Evolutionary conservation across 1,139 yeast species (phyloP).

Genomic region (Magnusiomyces tetraspermus): DNA sequence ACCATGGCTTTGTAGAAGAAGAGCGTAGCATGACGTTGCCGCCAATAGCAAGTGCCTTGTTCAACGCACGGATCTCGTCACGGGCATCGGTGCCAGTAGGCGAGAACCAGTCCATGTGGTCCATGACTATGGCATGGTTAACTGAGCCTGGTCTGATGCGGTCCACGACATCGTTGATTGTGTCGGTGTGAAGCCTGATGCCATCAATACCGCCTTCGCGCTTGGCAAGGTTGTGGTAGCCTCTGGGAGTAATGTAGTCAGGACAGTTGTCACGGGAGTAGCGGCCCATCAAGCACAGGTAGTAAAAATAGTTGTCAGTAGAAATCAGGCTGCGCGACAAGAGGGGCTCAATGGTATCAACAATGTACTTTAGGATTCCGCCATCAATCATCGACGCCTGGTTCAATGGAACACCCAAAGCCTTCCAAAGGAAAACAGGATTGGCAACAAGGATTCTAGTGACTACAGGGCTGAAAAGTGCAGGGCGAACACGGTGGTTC

Average conservation of each 20-base stretch:
- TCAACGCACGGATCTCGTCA: slow-evolving; percentile 56
- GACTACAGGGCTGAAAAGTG: slow-evolving; percentile 59
- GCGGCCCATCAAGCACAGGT: slow-evolving; percentile 52
- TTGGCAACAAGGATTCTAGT: slow-evolving; percentile 37
- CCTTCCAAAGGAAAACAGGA: slow-evolving; percentile 63
- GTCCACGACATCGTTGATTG: slow-evolving; percentile 63
- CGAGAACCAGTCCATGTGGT: slow-evolving; percentile 87
- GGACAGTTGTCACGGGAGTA: slow-evolving; percentile 44
- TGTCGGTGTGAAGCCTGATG: slow-evolving; percentile 71
- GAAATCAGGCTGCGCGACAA: slow-evolving; percentile 54
- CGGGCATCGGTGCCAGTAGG: slow-evolving; percentile 55
- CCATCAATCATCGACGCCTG: slow-evolving; percentile 79
- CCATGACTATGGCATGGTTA: slow-evolving; percentile 77
- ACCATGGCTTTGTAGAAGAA: slow-evolving; percentile 71
- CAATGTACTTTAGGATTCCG: slow-evolving; percentile 52
- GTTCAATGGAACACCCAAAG: slow-evolving; percentile 76
- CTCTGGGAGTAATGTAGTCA: slow-evolving; percentile 55
- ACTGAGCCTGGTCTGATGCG: slow-evolving; percentile 53
- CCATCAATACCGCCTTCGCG: slow-evolving; percentile 42
- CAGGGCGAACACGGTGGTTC: slow-evolving; percentile 54
- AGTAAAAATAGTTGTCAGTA: slow-evolving; percentile 69
- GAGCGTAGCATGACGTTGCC: slow-evolving; percentile 74
- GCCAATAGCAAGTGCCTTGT: slow-evolving; percentile 50
- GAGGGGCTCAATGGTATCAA: slow-evolving; percentile 68
- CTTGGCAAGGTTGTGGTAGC: slow-evolving; percentile 42